Base-by-base conservation (phyloP, 176 grass and related monocot species). In the Juncus inflexus region DNA sequence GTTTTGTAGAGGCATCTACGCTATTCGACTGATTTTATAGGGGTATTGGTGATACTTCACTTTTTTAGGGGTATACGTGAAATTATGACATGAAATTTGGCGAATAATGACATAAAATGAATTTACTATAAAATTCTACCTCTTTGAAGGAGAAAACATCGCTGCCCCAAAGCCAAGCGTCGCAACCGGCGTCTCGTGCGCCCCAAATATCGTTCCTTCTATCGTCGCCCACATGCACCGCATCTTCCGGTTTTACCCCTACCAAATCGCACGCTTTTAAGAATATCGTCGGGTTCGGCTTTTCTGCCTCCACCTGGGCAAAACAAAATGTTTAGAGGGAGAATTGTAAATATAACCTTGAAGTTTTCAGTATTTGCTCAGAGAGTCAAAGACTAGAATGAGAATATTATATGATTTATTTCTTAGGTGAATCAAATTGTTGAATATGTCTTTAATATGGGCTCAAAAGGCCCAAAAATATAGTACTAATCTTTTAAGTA, bases 221-320 rank as follows among this genome's bases (percentile, higher is more conserved):
- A 78, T 99, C 94, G 69, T 99, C 94, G 10, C 94, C 94, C 35
- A 99, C 79, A 66, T 94, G 94, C 65, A 99, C 94, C 35, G 76
- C 89, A 77, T 90, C 94, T 76, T 92, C 83, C 69, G 89, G 85
- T 70, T 92, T 82, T 60, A 99, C 83, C 9, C 70, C 94, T 61
- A 99, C 67, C 41, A 92, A 13, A 38, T 99, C 89, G 1, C 89
- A 92, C 4, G 94, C 94, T 76, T 92, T 92, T 63, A 99, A 64
- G 80, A 99, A 99, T 80, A 99, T 99, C 12, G 75, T 99, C 52
- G 94, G 94, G 58, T 99, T 99, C 58, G 94, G 94, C 62, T 99
- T 99, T 68, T 99, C 89, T 42, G 83, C 86, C 60, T 87, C 85
- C 71, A 99, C 89, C 86, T 99, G 57, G 35, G 39, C 0, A 47